These are phyloP conservation scores for Ceratocystis diversiconidia DNA, from an alignment of 2,329 filamentous ascomycete species.

Conservation along the genomic window DNA sequence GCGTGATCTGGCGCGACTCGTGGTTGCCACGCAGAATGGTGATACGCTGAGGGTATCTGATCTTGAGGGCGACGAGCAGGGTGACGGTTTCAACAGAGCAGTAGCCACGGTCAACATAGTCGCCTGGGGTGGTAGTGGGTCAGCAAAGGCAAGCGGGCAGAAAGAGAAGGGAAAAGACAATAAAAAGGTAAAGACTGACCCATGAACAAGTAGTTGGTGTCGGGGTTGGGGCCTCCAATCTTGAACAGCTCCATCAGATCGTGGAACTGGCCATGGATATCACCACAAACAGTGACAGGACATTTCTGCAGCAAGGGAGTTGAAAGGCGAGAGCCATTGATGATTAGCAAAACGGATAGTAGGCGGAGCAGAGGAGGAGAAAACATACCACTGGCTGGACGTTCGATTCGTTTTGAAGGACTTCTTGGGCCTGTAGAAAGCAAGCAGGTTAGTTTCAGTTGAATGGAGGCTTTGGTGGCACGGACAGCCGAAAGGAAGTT, in stretches of 20 bases:
- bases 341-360: neutral
- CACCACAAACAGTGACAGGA: conserved; percentile 93
- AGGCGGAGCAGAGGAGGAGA: neutral
- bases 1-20: conserved; percentile 96
- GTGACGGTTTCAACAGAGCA: conserved; percentile 98
- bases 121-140: conserved; percentile 40
- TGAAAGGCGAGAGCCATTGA: neutral
- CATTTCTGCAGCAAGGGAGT: conserved; percentile 56
- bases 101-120: conserved; percentile 97
- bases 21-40: conserved; percentile 98
- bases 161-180: neutral
- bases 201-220: conserved; percentile 99
- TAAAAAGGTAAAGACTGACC: conserved; percentile 38
- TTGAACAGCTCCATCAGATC: conserved; percentile 99
- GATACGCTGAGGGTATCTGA: conserved; percentile 93
- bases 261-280: conserved; percentile 98
- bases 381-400: conserved; percentile 86
- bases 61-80: conserved; percentile 89
- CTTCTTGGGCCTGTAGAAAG: conserved; percentile 66
- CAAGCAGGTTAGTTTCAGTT: neutral
- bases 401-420: conserved; percentile 94
- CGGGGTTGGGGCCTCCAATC: conserved; percentile 92
- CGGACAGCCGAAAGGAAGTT: neutral
- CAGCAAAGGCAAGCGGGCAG: neutral
- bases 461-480: neutral